Conservation (phyloP, 495 filamentous ascomycete genomes). For the Oleoguttula mirabilis region DNA sequence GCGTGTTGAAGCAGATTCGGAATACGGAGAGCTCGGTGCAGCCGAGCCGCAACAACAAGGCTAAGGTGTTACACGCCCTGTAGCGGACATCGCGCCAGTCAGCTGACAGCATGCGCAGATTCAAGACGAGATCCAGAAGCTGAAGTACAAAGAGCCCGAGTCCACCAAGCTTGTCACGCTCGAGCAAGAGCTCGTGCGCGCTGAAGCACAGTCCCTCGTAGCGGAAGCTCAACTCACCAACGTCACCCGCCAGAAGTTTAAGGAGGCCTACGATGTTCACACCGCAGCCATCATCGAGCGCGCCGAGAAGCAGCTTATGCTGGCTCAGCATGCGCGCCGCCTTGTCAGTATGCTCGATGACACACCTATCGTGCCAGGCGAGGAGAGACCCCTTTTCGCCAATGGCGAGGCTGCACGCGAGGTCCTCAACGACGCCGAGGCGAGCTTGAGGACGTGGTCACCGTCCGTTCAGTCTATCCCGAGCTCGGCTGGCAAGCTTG, state of each 20-base stretch:
- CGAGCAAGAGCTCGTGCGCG: slow-evolving; percentile 90
- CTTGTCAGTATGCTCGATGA: slow-evolving; percentile 86
- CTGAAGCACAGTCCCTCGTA: slow-evolving; percentile 88
- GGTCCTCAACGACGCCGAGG: slow-evolving; percentile 86
- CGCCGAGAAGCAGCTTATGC: slow-evolving; percentile 87
- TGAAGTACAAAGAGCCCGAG: slow-evolving; percentile 80
- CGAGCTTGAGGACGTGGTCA: slow-evolving; percentile 66
- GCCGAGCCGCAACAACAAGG: slow-evolving; percentile 71
- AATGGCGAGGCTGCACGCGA: slow-evolving; percentile 55
- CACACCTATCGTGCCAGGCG: slow-evolving; percentile 77
- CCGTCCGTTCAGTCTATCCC: slow-evolving; percentile 45
- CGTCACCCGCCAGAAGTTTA: slow-evolving; percentile 83
- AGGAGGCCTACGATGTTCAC: slow-evolving; percentile 81
- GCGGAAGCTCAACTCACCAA: slow-evolving; percentile 96
- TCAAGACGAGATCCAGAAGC: slow-evolving; percentile 73
- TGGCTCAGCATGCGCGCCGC: slow-evolving; percentile 77
- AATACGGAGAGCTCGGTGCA: slow-evolving; percentile 91
- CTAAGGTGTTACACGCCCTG: slow-evolving; percentile 36
- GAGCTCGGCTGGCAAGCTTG: slow-evolving; percentile 28
- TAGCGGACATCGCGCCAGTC: neutral
- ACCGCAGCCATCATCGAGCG: slow-evolving; percentile 83
- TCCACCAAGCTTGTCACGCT: slow-evolving; percentile 62
- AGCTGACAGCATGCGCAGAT: slow-evolving; percentile 34
- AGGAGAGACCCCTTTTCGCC: slow-evolving; percentile 54
- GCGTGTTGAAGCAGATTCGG: slow-evolving; percentile 73